Percentiles rank a stretch among this genome's conserved stretches.
Evolutionary conservation across 345 rosid species (phyloP).

Genomic region (Hypericum androsaemum): DNA sequence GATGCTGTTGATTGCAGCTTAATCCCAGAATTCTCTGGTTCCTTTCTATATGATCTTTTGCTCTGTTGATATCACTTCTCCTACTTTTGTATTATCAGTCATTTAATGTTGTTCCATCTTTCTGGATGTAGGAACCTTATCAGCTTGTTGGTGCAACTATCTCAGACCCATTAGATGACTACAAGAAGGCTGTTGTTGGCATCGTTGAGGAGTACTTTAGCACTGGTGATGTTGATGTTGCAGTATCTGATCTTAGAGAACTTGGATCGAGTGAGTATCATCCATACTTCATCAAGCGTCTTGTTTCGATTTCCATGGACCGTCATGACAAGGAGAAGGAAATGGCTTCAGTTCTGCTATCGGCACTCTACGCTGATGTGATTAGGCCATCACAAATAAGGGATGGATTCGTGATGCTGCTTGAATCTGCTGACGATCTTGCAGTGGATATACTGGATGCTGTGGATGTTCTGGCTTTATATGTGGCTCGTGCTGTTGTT

Average conservation of each 20-base stretch:
- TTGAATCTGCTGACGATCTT: constrained; percentile 89
- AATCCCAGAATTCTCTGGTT: neutral
- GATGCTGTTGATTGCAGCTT: neutral
- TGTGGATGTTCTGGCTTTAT: constrained; percentile 89
- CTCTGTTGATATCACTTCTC: neutral
- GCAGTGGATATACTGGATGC: constrained; percentile 86
- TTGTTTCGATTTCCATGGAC: constrained; percentile 97
- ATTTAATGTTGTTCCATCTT: neutral
- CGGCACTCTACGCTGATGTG: constrained; percentile 87
- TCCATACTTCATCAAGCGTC: constrained; percentile 84
- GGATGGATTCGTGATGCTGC: constrained; percentile 95
- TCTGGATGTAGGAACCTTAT: constrained; percentile 59
- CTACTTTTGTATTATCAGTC: constrained; percentile 8
- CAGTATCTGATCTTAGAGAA: constrained; percentile 92
- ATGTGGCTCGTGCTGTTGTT: constrained; percentile 84
- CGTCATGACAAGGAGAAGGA: constrained; percentile 98
- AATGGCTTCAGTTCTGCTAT: constrained; percentile 93
- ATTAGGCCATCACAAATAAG: constrained; percentile 77
- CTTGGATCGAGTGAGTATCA: constrained; percentile 85
- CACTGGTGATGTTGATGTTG: constrained; percentile 80
- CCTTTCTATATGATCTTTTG: neutral
- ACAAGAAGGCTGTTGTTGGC: constrained; percentile 80
- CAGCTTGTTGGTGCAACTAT: constrained; percentile 71
- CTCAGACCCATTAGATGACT: constrained; percentile 86
- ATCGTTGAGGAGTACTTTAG: constrained; percentile 83